Evolutionary conservation across 176 grass and related monocot genomes (phyloP).

Genomic region (Phyllostachys edulis): DNA sequence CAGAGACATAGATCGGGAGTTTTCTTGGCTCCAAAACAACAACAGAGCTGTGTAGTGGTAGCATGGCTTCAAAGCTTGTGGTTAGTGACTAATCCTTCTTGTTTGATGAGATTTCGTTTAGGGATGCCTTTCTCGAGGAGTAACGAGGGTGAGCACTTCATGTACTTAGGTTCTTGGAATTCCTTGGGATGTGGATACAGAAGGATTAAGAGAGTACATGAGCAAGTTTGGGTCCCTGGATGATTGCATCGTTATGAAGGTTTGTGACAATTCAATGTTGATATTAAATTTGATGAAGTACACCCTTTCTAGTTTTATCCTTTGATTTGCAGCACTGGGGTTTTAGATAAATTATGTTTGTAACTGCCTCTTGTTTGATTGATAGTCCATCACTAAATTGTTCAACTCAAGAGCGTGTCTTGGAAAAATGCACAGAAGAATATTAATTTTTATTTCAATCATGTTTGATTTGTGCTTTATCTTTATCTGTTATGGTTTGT

Average conservation of each 20-base stretch:
- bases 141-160: slow-evolving; percentile 26
- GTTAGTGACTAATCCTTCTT: slow-evolving; percentile 44
- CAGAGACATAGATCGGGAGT: slow-evolving; percentile 30
- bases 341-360: background rate
- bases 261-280: slow-evolving; percentile 16
- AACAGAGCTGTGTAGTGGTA: slow-evolving; percentile 28
- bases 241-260: slow-evolving; percentile 88
- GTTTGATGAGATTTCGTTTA: slow-evolving; percentile 19
- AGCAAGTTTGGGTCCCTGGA: slow-evolving; percentile 72
- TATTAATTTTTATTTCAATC: background rate
- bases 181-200: slow-evolving; percentile 82
- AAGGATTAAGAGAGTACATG: slow-evolving; percentile 79
- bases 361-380: background rate
- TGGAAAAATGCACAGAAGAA: background rate
- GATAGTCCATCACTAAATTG: background rate
- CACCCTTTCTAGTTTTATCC: background rate
- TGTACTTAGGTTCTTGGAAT: slow-evolving; percentile 71
- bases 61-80: slow-evolving; percentile 57
- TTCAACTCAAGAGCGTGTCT: background rate
- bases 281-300: background rate
- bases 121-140: slow-evolving; percentile 30
- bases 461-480: slow-evolving; percentile 9
- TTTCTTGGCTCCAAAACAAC: slow-evolving; percentile 9
- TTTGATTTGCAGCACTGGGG: background rate
- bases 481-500: background rate